Conservation (phyloP, 2,329 filamentous ascomycete species). For the Alternaria panax region DNA sequence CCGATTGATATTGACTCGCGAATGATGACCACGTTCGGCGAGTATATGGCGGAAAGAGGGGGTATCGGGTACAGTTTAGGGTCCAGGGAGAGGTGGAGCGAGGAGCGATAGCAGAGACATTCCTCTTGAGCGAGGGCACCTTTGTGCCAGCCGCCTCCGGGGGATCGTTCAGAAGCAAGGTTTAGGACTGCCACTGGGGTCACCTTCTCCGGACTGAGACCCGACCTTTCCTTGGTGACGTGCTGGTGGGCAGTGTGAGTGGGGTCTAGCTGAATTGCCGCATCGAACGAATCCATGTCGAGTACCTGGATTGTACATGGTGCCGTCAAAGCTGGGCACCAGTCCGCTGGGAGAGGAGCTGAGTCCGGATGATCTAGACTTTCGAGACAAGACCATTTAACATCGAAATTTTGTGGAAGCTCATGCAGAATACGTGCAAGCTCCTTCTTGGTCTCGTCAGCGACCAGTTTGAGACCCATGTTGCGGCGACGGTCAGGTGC, state of each 20-base stretch:
- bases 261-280: constrained; percentile 38
- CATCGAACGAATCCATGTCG: constrained; percentile 46
- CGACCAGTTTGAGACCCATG: constrained; percentile 31
- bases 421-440: constrained; percentile 32
- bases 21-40: constrained; percentile 66
- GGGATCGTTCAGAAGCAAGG: constrained; percentile 65
- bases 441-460: constrained; percentile 34
- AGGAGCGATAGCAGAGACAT: constrained; percentile 69
- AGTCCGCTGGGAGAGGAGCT: constrained; percentile 20
- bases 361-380: constrained; percentile 21
- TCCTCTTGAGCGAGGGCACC: constrained; percentile 74
- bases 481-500: constrained; percentile 31
- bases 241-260: constrained; percentile 22
- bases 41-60: constrained; percentile 63
- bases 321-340: constrained; percentile 35
- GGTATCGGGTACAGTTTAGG: constrained; percentile 62
- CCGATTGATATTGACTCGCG: constrained; percentile 58
- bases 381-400: constrained; percentile 27
- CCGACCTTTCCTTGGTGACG: background rate
- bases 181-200: constrained; percentile 67
- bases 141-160: constrained; percentile 70
- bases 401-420: constrained; percentile 24
- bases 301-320: constrained; percentile 38
- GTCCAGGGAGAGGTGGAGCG: constrained; percentile 60
- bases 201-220: background rate